Evolutionary conservation across 495 filamentous ascomycete species (phyloP).

Genomic region (Hypoxylon fuscum): DNA sequence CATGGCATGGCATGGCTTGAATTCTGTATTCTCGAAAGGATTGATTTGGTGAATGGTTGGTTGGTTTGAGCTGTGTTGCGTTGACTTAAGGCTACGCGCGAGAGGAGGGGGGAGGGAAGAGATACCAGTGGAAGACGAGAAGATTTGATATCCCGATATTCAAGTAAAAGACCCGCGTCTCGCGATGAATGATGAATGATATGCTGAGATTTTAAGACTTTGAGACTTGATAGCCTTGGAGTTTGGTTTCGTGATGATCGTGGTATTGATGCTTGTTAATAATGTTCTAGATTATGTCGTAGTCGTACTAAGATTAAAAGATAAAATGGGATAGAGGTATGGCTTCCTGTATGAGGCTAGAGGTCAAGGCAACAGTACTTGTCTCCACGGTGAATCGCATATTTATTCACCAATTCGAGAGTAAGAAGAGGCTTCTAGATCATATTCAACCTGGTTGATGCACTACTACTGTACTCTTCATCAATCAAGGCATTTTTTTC

Average conservation of each 20-base stretch:
- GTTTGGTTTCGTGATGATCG: not conserved
- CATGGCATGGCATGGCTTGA: conserved; percentile 7
- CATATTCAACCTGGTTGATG: no score
- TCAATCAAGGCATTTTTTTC: no score
- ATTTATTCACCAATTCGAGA: no score
- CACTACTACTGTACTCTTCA: no score
- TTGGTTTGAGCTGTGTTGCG: conserved; percentile 1
- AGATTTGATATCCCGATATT: conserved; percentile 19
- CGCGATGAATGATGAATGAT: conserved; percentile 4
- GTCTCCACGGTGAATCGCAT: no score
- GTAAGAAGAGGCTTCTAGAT: no score
- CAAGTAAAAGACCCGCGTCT: conserved; percentile 8
- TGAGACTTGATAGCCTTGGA: not conserved
- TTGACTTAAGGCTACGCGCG: not conserved
- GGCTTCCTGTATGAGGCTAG: no score
- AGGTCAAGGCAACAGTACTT: no score
- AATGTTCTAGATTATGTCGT: no score
- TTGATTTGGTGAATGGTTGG: conserved; percentile 2
- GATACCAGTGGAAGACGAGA: conserved; percentile 18
- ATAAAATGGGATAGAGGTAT: no score
- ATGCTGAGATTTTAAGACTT: not conserved
- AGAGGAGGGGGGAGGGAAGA: not conserved
- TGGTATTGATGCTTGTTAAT: no score
- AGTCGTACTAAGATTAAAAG: no score
- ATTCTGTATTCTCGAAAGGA: not conserved